A percentile compares a stretch with the other conserved stretches of the same genome.
Evolutionary conservation across 805 yeast species (phyloP).

Genomic region (Saccharomyces kudriavzevii): DNA sequence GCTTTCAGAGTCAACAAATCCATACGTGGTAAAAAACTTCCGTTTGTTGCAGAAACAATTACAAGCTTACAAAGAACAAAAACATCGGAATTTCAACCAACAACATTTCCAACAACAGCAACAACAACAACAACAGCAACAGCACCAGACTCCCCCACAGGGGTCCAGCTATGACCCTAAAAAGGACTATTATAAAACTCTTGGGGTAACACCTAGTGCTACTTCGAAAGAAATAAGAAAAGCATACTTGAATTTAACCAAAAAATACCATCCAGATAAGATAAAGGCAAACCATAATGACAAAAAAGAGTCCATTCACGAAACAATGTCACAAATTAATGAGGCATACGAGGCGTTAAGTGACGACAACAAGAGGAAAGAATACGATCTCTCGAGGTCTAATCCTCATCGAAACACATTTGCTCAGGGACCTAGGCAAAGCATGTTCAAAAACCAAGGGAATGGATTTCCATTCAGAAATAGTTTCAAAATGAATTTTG

Average conservation of each 20-base stretch:
- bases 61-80: conserved; percentile 42
- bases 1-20: conserved; percentile 12
- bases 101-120: conserved; percentile 32
- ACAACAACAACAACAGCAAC: conserved; percentile 33
- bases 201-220: conserved; percentile 63
- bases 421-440: conserved; percentile 1
- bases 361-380: conserved; percentile 50
- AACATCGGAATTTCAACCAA: conserved; percentile 26
- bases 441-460: conserved; percentile 7
- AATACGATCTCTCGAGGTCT: conserved; percentile 49
- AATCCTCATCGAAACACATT: conserved; percentile 2
- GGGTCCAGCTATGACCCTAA: conserved; percentile 22
- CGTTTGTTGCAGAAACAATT: conserved; percentile 35
- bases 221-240: conserved; percentile 64
- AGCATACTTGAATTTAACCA: conserved; percentile 71
- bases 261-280: conserved; percentile 88
- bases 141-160: conserved; percentile 21
- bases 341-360: conserved; percentile 85
- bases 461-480: conserved; percentile 14
- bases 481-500: conserved; percentile 10
- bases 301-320: conserved; percentile 61
- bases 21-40: conserved; percentile 25
- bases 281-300: conserved; percentile 53
- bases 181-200: conserved; percentile 71
- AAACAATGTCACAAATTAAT: conserved; percentile 84